A percentile compares a stretch with the other conserved stretches of the same genome.
Evolutionary conservation across 2,329 filamentous ascomycete genomes (phyloP).

Genomic region (Nothomitra cinnamomea): DNA sequence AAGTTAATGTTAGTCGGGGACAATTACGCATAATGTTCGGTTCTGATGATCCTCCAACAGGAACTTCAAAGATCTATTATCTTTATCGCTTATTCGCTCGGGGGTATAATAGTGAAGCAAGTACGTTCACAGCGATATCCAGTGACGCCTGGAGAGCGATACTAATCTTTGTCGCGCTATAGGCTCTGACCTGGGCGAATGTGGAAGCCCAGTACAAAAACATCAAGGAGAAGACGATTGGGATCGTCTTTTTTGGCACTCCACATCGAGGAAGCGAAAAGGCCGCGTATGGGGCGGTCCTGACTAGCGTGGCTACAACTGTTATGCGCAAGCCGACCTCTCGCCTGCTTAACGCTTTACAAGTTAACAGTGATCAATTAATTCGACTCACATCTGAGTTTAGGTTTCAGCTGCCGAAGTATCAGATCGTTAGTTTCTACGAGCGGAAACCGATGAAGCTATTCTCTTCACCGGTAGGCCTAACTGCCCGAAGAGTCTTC

Average conservation of each 20-base stretch:
- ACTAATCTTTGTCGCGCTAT: background rate
- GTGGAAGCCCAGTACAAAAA: background rate
- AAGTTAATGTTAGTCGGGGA: background rate
- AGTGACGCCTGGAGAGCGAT: background rate
- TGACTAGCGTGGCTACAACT: slow-evolving; percentile 18
- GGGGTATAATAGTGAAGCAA: background rate
- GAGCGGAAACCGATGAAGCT: slow-evolving; percentile 7
- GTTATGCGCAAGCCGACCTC: slow-evolving; percentile 18
- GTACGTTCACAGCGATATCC: background rate
- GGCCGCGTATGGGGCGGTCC: slow-evolving; percentile 5
- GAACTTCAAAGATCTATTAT: background rate
- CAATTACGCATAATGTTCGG: too few species aligned
- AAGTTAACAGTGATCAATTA: slow-evolving; percentile 12
- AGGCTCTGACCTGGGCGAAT: background rate
- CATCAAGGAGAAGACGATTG: background rate
- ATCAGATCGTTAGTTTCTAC: slow-evolving; percentile 19
- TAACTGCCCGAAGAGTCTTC: background rate
- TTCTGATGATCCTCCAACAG: too few species aligned
- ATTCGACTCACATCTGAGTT: slow-evolving; percentile 19
- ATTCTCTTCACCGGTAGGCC: slow-evolving; percentile 7
- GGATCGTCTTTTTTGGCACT: slow-evolving; percentile 6
- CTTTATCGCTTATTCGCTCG: too few species aligned
- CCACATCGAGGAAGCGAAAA: slow-evolving; percentile 9
- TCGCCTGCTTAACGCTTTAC: slow-evolving; percentile 17
- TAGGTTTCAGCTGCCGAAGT: slow-evolving; percentile 20